Base-by-base conservation (phyloP, 2,329 filamentous ascomycete genomes). In the Sphaerostilbella broomeana region DNA sequence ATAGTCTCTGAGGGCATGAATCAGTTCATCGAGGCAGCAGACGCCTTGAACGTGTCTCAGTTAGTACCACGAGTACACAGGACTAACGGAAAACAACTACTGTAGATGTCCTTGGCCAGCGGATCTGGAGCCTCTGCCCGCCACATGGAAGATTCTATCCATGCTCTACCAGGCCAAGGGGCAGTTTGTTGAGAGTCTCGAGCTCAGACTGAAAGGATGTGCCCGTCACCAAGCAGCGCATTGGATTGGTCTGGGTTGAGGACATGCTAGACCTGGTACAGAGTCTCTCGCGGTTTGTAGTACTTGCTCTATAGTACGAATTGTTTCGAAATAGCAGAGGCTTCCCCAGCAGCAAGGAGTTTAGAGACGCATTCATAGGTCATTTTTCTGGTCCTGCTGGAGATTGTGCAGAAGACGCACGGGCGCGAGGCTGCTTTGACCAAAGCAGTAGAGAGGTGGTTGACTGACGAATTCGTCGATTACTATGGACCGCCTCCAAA, bases 231-330 rank as follows among this genome's bases (percentile, higher is more conserved):
- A 38, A 20, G 16, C 15, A 17, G 15, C 35, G 35, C 13, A 34
- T 28, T 3, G 28, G 24, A 5, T 27, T 42, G 5, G 22, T 17
- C 16, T 42, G 35, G 21, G 15, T 30, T 17, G 35, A 42, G 22
- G 40, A 42, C 12, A 20, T 42, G 13, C 16, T 42, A n/a, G 40
- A 42, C 20, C 15, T 42, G 16, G 40, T 33, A 9, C 16, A 38
- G 10, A 15, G 12, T 2, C 35, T 42, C 9, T 19, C 19, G 18
- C 8, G 22, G 9, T 27, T 42, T 12, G 31, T 28, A 17, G 31
- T 33, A 11, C 16, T 19, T 27, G 19, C 16, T 11, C 28, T 28
- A n/a, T 6, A 17, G n/a, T 22, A 27, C 18, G 18, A 18, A 10
- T 17, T 18, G 7, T 21, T 29, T 17, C 28, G 25, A n/a, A 27